Evolutionary conservation across 306 rosid genomes (phyloP).

Genomic region (Cucumis cinereus): DNA sequence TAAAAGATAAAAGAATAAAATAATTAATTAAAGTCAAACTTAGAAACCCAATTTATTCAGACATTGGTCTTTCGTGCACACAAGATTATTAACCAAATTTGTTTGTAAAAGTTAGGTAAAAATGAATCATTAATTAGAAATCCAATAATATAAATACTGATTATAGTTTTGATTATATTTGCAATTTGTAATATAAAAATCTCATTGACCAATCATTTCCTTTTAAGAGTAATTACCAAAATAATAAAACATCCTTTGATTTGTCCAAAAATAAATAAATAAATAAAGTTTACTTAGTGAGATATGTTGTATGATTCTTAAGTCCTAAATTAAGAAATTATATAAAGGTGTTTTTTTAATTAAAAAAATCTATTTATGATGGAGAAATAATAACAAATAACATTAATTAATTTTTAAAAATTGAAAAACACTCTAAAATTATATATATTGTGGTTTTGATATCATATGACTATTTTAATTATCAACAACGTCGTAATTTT

Average conservation of each 20-base stretch:
- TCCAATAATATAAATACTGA: background rate
- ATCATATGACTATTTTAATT: too few species aligned
- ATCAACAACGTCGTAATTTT: too few species aligned
- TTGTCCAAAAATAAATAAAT: background rate
- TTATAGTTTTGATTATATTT: background rate
- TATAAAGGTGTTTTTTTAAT: too few species aligned
- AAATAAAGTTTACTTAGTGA: too few species aligned
- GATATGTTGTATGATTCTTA: too few species aligned
- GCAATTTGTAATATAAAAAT: background rate
- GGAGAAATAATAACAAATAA: too few species aligned
- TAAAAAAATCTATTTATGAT: too few species aligned
- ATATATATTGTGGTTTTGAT: too few species aligned
- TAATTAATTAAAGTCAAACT: constrained; percentile 1
- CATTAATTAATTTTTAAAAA: too few species aligned
- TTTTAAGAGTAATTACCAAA: background rate
- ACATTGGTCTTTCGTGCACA: background rate
- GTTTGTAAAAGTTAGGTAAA: background rate
- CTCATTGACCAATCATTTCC: background rate
- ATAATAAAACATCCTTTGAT: background rate
- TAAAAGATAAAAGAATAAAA: background rate
- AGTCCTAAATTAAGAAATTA: too few species aligned
- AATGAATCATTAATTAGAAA: background rate
- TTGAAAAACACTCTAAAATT: too few species aligned
- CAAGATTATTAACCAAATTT: background rate
- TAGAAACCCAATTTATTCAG: background rate